Percentiles rank a stretch among this genome's conserved stretches.
Conservation (phyloP, 1,284 basidiomycete species). For the Cutaneotrichosporon cyanovorans region DNA sequence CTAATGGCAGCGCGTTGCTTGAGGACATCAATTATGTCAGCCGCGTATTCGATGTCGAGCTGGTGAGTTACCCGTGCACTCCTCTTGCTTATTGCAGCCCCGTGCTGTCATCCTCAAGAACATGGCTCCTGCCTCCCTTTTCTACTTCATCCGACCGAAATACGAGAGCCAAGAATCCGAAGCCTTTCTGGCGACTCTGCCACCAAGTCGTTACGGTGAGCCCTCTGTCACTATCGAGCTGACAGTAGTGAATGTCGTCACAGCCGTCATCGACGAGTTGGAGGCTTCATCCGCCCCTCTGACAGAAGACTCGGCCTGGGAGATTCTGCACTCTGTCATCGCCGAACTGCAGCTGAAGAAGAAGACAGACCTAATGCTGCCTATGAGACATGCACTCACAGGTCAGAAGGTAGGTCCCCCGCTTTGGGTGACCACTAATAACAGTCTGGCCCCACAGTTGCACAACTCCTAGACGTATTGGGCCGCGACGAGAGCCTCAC, state of each 20-base stretch:
- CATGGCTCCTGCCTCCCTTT: constrained; percentile 59
- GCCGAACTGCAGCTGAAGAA: constrained; percentile 46
- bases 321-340: constrained; percentile 51
- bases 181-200: constrained; percentile 52
- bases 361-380: constrained; percentile 57
- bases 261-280: constrained; percentile 10
- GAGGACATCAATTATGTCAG: constrained; percentile 33
- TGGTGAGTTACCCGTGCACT: constrained; percentile 25
- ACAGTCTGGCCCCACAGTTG: constrained; percentile 26
- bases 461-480: constrained; percentile 28
- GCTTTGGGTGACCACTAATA: not conserved
- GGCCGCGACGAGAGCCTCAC: constrained; percentile 20
- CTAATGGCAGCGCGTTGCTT: constrained; percentile 24
- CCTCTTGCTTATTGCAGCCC: constrained; percentile 48
- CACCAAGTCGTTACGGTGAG: constrained; percentile 48
- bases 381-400: constrained; percentile 66
- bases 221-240: constrained; percentile 6
- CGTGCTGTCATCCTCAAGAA: constrained; percentile 63
- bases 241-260: constrained; percentile 19
- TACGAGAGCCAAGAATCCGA: constrained; percentile 53
- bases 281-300: constrained; percentile 21
- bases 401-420: constrained; percentile 44
- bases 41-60: constrained; percentile 40
- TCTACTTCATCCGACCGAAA: constrained; percentile 66
- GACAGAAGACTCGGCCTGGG: constrained; percentile 38